Evolutionary conservation across 495 filamentous ascomycete species (phyloP).

Genomic region (Hyaloscypha hepaticicola): DNA sequence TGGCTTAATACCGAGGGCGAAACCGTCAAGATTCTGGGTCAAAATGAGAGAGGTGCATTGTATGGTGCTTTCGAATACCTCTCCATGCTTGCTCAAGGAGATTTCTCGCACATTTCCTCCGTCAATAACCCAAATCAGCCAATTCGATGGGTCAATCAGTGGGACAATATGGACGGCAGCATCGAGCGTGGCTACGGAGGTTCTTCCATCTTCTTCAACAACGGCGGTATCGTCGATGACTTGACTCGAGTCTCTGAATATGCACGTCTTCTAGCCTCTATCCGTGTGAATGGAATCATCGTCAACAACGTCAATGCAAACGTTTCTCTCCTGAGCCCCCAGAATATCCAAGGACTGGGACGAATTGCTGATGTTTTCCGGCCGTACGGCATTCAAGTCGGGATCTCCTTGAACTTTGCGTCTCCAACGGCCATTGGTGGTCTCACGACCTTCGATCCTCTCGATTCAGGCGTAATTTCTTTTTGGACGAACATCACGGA

Average conservation of each 20-base stretch:
- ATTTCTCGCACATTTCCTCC: slow-evolving; percentile 53
- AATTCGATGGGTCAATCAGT: slow-evolving; percentile 71
- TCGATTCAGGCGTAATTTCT: slow-evolving; percentile 54
- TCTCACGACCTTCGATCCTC: slow-evolving; percentile 62
- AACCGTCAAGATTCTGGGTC: slow-evolving; percentile 58
- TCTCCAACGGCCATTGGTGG: slow-evolving; percentile 58
- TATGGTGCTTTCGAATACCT: slow-evolving; percentile 72
- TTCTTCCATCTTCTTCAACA: slow-evolving; percentile 64
- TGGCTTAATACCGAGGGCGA: slow-evolving; percentile 49
- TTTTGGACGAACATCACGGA: slow-evolving; percentile 63
- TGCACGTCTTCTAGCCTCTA: slow-evolving; percentile 66
- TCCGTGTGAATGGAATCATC: slow-evolving; percentile 63
- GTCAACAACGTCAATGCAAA: slow-evolving; percentile 78
- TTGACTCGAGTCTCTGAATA: slow-evolving; percentile 60
- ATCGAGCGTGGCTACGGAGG: slow-evolving; percentile 72
- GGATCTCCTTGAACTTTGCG: slow-evolving; percentile 66
- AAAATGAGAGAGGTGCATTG: slow-evolving; percentile 65
- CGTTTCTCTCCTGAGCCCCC: slow-evolving; percentile 48
- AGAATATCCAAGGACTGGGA: slow-evolving; percentile 60
- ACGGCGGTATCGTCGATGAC: slow-evolving; percentile 54
- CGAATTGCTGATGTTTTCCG: slow-evolving; percentile 63
- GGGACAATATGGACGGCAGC: slow-evolving; percentile 71
- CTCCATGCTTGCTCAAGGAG: slow-evolving; percentile 60
- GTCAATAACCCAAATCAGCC: slow-evolving; percentile 58
- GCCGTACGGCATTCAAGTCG: slow-evolving; percentile 66